Evolutionary conservation across 768 basidiomycete genomes (phyloP), one percentile per base, ranked within the genome.

Genomic region (Lenzites betulinus): DNA sequence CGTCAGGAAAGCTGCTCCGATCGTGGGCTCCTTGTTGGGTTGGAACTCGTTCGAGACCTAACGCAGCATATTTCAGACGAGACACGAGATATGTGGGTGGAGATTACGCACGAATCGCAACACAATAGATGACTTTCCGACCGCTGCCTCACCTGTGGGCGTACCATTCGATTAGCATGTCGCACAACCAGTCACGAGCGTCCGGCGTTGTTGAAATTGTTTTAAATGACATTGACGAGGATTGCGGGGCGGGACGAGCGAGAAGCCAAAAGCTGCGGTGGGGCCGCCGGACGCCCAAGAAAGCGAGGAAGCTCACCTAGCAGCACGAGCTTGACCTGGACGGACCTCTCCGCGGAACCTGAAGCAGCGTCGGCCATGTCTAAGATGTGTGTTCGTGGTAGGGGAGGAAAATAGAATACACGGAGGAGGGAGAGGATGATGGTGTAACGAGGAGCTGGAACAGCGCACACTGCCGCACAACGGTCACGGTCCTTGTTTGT

Each of bases 101-200:
- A 33, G 30, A 47, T 53, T 42, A 79, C 90, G 67, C 74, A 97
- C 95, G 75, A 99, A 99, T 74, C 96, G 88, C 60, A 98, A 84
- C 47, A 98, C 96, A 54, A 99, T 88, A n/a, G 94, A 97, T 11
- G 95, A 97, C 82, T 99, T 99, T 62, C 96, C 96, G 46, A 99
- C 96, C 54, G 96, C 96, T 61, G 96, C 95, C 80, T 99, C 96
- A 67, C 96, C 95, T 98, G 67, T 44, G 56, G 23, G 33, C 50
- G 30, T 28, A 22, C 57, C 39, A 46, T 36, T 33, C 23, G 15
- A 36, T 47, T 35, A 56, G 54, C 13, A 46, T 12, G 6, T 3
- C 30, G 23, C 9, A 18, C 7, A 25, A 28, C 23, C 28, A 22
- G 4, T 22, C 18, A 16, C 16, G 35, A 13, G 13, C 16, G 15